These are phyloP conservation scores for Bruguiera parviflora DNA, from an alignment of 345 rosid genomes.

Conservation along the genomic window DNA sequence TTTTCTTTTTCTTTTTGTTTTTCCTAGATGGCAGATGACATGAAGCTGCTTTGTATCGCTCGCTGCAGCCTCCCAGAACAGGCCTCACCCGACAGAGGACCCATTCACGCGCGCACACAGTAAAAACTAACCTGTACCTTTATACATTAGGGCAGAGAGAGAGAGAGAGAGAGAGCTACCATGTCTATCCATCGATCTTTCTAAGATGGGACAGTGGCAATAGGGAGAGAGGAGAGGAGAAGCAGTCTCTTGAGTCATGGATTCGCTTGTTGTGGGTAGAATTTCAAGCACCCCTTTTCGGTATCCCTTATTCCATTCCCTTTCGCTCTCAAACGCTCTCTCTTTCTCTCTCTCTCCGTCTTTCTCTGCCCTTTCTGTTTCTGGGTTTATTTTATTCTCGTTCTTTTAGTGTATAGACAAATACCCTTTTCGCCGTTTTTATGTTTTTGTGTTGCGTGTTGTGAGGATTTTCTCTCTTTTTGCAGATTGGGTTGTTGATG, in stretches of 20 bases:
- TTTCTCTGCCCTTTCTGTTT: not conserved
- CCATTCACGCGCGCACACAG: conserved; percentile 16
- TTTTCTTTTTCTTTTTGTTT: no score
- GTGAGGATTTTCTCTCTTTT: conserved; percentile 4
- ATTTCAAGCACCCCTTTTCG: conserved; percentile 21
- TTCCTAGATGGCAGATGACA: no score
- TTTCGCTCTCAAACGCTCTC: not conserved
- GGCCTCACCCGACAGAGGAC: conserved; percentile 12
- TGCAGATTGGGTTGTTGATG: conserved; percentile 36
- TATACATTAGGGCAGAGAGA: no score
- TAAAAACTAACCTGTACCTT: not conserved
- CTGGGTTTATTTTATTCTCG: conserved; percentile 1
- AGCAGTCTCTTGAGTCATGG: conserved; percentile 18
- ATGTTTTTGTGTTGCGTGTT: conserved; percentile 2
- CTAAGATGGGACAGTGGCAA: not conserved
- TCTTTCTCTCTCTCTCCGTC: not conserved
- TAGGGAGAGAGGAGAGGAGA: not conserved
- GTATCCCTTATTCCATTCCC: conserved; percentile 18
- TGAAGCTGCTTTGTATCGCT: no score
- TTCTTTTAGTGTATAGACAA: not conserved
- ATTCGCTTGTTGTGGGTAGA: conserved; percentile 31
- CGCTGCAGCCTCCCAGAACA: conserved; percentile 19
- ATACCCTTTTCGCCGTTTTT: not conserved
- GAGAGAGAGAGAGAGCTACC: no score
- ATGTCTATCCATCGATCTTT: not conserved